These are phyloP conservation scores for Urochloa ruziziensis DNA, from an alignment of 176 grass and related monocot genomes.

Conservation along the genomic window DNA sequence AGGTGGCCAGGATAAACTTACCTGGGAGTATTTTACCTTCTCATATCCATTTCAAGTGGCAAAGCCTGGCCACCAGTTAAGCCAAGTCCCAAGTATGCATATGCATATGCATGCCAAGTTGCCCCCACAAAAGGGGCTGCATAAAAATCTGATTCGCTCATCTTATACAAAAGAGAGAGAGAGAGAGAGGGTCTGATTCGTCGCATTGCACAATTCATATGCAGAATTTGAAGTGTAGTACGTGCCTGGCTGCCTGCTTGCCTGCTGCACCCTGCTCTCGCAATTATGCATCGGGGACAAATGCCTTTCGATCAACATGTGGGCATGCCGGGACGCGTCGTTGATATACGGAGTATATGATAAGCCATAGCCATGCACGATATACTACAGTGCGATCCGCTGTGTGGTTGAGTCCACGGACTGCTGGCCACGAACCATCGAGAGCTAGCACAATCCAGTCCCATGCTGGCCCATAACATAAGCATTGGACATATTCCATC, in stretches of 20 bases:
- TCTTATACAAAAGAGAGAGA: too few relatives aligned
- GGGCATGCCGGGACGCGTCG: neutral
- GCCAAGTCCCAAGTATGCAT: neutral
- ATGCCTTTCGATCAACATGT: neutral
- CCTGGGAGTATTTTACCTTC: neutral
- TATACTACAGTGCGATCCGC: neutral
- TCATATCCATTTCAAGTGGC: neutral
- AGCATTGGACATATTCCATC: neutral
- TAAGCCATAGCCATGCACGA: neutral
- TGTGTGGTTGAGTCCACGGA: too few relatives aligned
- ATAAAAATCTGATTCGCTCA: neutral
- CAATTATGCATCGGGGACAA: neutral
- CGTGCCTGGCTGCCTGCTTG: too few relatives aligned
- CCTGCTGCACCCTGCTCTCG: too few relatives aligned
- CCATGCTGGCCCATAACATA: neutral
- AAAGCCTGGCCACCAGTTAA: neutral
- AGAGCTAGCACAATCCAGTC: neutral
- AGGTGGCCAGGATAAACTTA: neutral
- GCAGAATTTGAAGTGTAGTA: too few relatives aligned
- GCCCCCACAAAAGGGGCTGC: neutral
- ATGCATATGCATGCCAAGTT: neutral
- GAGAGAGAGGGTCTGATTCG: too few relatives aligned
- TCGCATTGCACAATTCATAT: neutral
- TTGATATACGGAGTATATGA: neutral
- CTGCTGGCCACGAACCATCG: neutral